Percentiles rank a stretch among this genome's conserved stretches.
phyloP scores from a whole-genome alignment of 2,329 filamentous ascomycete species.

The Sporothrix euskadiensis region DNA sequence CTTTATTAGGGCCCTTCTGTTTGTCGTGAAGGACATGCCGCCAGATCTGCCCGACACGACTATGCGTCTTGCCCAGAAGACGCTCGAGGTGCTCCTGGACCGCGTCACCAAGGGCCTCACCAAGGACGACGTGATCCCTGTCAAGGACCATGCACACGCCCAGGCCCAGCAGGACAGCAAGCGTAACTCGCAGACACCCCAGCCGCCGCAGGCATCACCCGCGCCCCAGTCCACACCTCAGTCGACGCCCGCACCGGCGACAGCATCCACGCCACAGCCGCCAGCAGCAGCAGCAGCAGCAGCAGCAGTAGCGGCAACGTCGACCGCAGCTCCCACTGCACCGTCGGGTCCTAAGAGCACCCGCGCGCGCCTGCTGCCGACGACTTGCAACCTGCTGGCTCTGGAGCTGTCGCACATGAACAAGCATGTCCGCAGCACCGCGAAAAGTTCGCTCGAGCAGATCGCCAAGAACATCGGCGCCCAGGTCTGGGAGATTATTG shows the following conservation, averaged over 20 bases:
- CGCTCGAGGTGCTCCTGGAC: conserved; percentile 74
- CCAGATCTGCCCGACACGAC: conserved; percentile 90
- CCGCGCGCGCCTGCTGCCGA: conserved; percentile 52
- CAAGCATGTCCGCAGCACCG: conserved; percentile 85
- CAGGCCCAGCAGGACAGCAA: conserved; percentile 6
- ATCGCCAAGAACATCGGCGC: conserved; percentile 76
- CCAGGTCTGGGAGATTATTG: conserved; percentile 83
- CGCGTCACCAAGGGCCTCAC: conserved; percentile 76
- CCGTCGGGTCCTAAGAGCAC: conserved; percentile 16
- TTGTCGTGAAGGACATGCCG: conserved; percentile 98
- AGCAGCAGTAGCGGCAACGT: conserved; percentile 66
- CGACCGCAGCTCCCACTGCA: not conserved
- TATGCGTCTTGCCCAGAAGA: conserved; percentile 76
- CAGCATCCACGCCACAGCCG: conserved; percentile 4
- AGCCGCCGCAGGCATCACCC: conserved; percentile 7
- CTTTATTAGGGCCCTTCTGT: conserved; percentile 87
- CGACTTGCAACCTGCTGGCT: conserved; percentile 81
- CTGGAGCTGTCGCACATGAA: conserved; percentile 94
- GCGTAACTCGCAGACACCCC: conserved; percentile 21
- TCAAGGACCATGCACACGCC: conserved; percentile 3
- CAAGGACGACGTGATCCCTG: conserved; percentile 64
- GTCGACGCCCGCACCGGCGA: not conserved
- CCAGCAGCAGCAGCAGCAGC: not conserved
- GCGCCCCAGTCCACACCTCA: conserved; percentile 3
- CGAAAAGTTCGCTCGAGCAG: conserved; percentile 75